Percentiles rank a stretch among this genome's conserved stretches.
Evolutionary conservation across 2,329 filamentous ascomycete genomes (phyloP).

Genomic region (Aspergillus sergii): DNA sequence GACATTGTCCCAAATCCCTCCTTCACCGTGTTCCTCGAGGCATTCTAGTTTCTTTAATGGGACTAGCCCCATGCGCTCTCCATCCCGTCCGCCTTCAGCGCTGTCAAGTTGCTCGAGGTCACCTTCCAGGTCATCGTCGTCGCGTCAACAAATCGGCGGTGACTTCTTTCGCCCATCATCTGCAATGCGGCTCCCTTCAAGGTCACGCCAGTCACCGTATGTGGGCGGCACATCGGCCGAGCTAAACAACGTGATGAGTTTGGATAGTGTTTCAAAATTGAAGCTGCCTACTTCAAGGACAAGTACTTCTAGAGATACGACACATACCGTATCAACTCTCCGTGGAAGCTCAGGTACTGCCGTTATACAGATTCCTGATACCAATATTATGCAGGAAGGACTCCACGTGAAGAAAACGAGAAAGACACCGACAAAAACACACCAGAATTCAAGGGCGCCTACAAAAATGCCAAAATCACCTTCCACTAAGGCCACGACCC

Average conservation of each 20-base stretch:
- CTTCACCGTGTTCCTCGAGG: conserved; percentile 71
- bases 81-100: conserved; percentile 66
- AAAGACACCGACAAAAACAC: conserved; percentile 35
- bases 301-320: conserved; percentile 43
- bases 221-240: conserved; percentile 20
- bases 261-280: conserved; percentile 29
- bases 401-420: conserved; percentile 44
- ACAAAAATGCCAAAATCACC: conserved; percentile 35
- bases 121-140: conserved; percentile 45
- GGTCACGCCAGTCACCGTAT: conserved; percentile 33
- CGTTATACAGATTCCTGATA: conserved; percentile 55
- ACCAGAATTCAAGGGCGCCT: conserved; percentile 32
- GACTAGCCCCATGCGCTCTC: conserved; percentile 61
- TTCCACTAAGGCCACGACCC: conserved; percentile 31
- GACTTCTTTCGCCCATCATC: conserved; percentile 48
- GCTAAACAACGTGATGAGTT: conserved; percentile 12
- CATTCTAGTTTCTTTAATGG: conserved; percentile 73
- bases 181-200: conserved; percentile 36
- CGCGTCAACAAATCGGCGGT: conserved; percentile 57
- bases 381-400: conserved; percentile 33
- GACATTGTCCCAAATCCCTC: conserved; percentile 75
- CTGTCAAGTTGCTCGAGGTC: conserved; percentile 51
- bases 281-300: conserved; percentile 27
- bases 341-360: conserved; percentile 58
- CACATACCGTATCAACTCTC: conserved; percentile 51